Evolutionary conservation across 2,329 filamentous ascomycete genomes (phyloP).

Genomic region (Colletotrichum sp.): DNA sequence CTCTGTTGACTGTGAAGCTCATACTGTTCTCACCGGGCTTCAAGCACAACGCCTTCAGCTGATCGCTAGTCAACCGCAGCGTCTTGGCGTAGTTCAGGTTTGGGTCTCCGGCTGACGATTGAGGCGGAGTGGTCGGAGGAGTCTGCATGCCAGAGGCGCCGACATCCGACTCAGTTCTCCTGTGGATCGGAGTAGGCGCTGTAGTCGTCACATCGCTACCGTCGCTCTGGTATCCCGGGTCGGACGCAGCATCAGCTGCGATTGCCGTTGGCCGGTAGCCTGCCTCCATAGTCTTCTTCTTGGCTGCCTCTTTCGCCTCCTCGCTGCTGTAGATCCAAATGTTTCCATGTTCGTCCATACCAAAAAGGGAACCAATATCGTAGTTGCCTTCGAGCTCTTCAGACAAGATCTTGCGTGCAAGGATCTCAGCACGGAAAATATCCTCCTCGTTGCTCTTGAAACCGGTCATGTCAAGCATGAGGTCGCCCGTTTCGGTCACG

Average conservation of each 20-base stretch:
- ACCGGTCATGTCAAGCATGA: constrained; percentile 98
- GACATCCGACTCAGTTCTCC: constrained; percentile 71
- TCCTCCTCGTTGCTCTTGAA: constrained; percentile 96
- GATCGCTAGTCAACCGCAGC: constrained; percentile 90
- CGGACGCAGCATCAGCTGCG: constrained; percentile 82
- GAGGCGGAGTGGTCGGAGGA: constrained; percentile 73
- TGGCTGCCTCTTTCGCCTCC: constrained; percentile 89
- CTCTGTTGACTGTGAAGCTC: constrained; percentile 95
- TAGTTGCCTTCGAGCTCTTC: constrained; percentile 95
- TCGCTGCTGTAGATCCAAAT: constrained; percentile 99
- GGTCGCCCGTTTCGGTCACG: constrained; percentile 89
- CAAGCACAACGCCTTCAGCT: constrained; percentile 84
- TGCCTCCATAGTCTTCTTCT: constrained; percentile 63
- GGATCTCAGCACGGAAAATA: constrained; percentile 87
- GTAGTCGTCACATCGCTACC: constrained; percentile 67
- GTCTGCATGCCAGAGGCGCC: constrained; percentile 62
- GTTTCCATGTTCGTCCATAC: constrained; percentile 93
- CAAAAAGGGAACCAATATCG: constrained; percentile 94
- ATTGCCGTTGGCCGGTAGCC: constrained; percentile 46
- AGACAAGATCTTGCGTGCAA: constrained; percentile 88
- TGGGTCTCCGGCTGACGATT: constrained; percentile 69
- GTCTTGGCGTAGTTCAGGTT: constrained; percentile 96
- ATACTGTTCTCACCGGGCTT: constrained; percentile 89
- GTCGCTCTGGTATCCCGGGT: constrained; percentile 95
- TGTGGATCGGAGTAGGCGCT: constrained; percentile 52